A percentile compares a stretch with the other conserved stretches of the same genome.
These are phyloP conservation scores for Phytophthora fragariaefolia DNA, from an alignment of 352 stramenopile species.

Conservation along the genomic window DNA sequence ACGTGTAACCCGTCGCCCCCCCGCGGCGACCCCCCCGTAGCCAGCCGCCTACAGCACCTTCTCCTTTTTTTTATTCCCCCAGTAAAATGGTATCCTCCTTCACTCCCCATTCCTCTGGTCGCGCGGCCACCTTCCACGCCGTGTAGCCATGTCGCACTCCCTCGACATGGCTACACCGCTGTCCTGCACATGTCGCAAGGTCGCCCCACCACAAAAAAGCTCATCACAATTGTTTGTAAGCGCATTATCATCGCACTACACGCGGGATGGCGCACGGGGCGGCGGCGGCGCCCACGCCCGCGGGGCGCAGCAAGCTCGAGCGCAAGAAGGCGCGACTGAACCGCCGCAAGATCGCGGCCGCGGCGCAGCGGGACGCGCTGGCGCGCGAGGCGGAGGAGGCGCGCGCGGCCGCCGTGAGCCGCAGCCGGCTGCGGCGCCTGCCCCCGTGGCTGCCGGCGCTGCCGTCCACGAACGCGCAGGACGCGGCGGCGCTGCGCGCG, in stretches of 20 bases:
- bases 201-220: slow-evolving; percentile 20
- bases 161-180: slow-evolving; percentile 11
- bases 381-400: slow-evolving; percentile 36
- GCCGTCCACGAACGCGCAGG: slow-evolving; percentile 23
- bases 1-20: slow-evolving; percentile 41
- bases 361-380: slow-evolving; percentile 28
- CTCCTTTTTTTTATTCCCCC: slow-evolving; percentile 24
- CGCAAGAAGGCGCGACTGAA: slow-evolving; percentile 50
- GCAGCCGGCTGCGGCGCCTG: slow-evolving; percentile 35
- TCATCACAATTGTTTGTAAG: no score
- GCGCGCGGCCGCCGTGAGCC: slow-evolving; percentile 36
- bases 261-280: background rate
- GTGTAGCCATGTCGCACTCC: slow-evolving; percentile 8
- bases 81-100: slow-evolving; percentile 7
- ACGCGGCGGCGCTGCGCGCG: slow-evolving; percentile 23
- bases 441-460: slow-evolving; percentile 41
- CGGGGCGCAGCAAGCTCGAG: slow-evolving; percentile 47
- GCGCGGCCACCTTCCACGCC: background rate
- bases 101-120: background rate
- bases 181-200: background rate
- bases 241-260: no score
- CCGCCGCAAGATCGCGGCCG: slow-evolving; percentile 44
- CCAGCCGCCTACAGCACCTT: no score
- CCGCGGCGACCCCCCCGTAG: no score
- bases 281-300: background rate